Evolutionary conservation across 2,329 filamentous ascomycete species (phyloP), one percentile per base, ranked within the genome.

Genomic region (Xylariaceae sp.): DNA sequence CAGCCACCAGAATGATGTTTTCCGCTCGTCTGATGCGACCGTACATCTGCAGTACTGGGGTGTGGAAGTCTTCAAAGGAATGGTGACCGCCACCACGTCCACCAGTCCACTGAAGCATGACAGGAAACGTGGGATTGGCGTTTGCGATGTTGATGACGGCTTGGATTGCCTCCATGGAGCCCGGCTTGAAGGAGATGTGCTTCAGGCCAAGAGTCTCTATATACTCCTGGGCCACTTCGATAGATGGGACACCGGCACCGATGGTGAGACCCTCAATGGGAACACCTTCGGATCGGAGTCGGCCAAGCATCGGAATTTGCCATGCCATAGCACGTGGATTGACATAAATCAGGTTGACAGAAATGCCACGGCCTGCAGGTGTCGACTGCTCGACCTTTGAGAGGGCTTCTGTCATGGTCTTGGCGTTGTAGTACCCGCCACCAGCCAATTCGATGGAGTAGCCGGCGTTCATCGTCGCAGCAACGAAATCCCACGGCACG

Each of bases 41-140:
- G 58, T 95, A 95, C 84, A 94, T 93, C 51, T 86, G 80, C 6
- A 95, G 67, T 28, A 95, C 81, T 5, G 89, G 89, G 53, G 89
- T 80, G 60, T 94, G 89, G 72, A 95, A 94, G 59, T 95, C 89
- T 58, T 95, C 89, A 43, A 81, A 94, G 1, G 88, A 94, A 65
- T 95, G 89, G 59, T 94, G 89, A 37, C 89, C 89, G 65, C 89
- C 89, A 46, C 88, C 89, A 61, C 89, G 83, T 25, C 89, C 89
- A 55, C 89, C 89, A 39, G 89, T 95, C 89, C 89, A 95, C 63
- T 95, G 89, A 42, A 94, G 67, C 33, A 94, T 78, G 33, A 94
- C 76, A n/a, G 89, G 89, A 70, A 95, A 94, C 18, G 76, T 80
- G 2, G 89, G 88, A 58, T 94, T 92, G n/a, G 86, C 85, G 63